Evolutionary conservation across 768 basidiomycete species (phyloP).

Genomic region (Lentinula sp.): DNA sequence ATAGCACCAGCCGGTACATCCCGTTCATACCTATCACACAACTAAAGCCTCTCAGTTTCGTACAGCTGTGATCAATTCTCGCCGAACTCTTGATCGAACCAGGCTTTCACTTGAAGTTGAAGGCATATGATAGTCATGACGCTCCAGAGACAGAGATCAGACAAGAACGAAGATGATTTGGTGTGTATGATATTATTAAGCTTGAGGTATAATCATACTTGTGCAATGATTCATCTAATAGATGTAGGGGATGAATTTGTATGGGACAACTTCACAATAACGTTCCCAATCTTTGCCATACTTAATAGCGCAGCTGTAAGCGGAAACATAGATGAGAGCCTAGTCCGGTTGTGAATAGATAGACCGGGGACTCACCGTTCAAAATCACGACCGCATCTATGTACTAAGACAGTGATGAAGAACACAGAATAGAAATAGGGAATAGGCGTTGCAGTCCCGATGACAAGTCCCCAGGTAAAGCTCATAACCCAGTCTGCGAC

Average conservation of each 20-base stretch:
- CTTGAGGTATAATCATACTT: slow-evolving; percentile 5
- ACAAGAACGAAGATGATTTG: too few relatives aligned
- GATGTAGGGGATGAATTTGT: slow-evolving; percentile 83
- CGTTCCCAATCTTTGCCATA: slow-evolving; percentile 95
- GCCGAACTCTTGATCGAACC: too few relatives aligned
- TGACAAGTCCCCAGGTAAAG: slow-evolving; percentile 77
- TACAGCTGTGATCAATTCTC: too few relatives aligned
- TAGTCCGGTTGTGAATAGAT: background rate
- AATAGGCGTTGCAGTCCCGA: slow-evolving; percentile 73
- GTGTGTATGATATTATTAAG: background rate
- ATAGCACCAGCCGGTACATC: too few relatives aligned
- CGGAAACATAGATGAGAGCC: slow-evolving; percentile 3
- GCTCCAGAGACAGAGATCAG: background rate
- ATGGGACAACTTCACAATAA: slow-evolving; percentile 83
- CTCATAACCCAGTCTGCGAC: slow-evolving; percentile 89
- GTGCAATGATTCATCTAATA: slow-evolving; percentile 42
- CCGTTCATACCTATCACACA: too few relatives aligned
- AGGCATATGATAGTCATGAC: background rate
- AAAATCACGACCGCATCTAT: slow-evolving; percentile 91
- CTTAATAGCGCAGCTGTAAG: slow-evolving; percentile 67
- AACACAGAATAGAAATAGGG: slow-evolving; percentile 97
- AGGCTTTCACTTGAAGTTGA: background rate
- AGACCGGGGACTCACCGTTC: slow-evolving; percentile 52
- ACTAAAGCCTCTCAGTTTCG: too few relatives aligned
- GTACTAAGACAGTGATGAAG: slow-evolving; percentile 89